phyloP scores from a whole-genome alignment of 805 yeast genomes.

The Spathaspora arborariae region DNA sequence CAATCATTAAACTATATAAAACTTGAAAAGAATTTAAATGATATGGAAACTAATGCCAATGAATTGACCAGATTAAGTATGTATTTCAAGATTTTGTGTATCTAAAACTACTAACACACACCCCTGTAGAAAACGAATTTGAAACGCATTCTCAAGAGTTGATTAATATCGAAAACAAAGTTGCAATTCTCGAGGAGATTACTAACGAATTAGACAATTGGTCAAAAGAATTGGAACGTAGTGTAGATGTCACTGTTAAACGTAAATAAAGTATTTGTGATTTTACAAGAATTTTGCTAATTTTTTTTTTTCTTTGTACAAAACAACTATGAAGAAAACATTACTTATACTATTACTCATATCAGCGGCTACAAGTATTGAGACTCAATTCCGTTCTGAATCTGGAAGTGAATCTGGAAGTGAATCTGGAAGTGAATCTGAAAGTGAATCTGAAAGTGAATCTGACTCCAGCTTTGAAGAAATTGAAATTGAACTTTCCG shows the following conservation, averaged over 20 bases:
- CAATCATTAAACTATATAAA: slow-evolving; percentile 51
- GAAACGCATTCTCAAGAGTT: slow-evolving; percentile 16
- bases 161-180: slow-evolving; percentile 29
- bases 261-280: not conserved
- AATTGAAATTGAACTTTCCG: no score
- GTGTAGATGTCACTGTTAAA: slow-evolving; percentile 14
- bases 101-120: slow-evolving; percentile 6
- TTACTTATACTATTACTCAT: not conserved
- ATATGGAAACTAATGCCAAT: slow-evolving; percentile 40
- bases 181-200: slow-evolving; percentile 41
- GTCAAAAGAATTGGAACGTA: slow-evolving; percentile 52
- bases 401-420: not conserved
- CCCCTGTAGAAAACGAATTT: slow-evolving; percentile 23
- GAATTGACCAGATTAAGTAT: slow-evolving; percentile 22
- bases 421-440: not conserved
- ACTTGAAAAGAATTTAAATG: slow-evolving; percentile 36
- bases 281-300: not conserved
- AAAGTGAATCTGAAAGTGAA: not conserved
- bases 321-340: not conserved
- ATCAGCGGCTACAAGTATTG: not conserved
- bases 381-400: not conserved
- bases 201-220: slow-evolving; percentile 60
- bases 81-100: slow-evolving; percentile 9
- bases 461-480: no score
- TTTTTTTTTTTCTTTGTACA: not conserved